Evolutionary conservation across 2,329 filamentous ascomycete species (phyloP), one percentile per base, ranked within the genome.

Genomic region (Phaeomoniella chlamydospora): DNA sequence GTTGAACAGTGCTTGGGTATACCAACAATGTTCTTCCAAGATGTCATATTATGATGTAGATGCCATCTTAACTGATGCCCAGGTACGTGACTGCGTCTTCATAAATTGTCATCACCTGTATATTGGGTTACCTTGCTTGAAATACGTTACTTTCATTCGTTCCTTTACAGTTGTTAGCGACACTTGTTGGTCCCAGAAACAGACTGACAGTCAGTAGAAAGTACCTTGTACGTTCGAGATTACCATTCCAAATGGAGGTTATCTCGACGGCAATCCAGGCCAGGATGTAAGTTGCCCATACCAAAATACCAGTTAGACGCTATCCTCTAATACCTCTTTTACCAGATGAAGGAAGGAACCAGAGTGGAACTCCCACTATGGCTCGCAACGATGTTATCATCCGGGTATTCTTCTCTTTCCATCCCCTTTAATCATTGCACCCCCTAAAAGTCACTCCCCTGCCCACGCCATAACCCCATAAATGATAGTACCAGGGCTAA

Each of bases 201-300:
- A n/a, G n/a, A n/a, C n/a, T n/a, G n/a, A n/a, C n/a, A 13, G 29
- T 32, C 34, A 12, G 14, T 12, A 94, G 77, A 96, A 94, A 81
- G 74, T 94, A 18, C 88, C 90, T 29, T 94, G 87, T 64, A 92
- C 82, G 35, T 94, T 96, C 61, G 82, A 94, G 52, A 73, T 94
- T 51, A 81, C 88, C 40, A 78, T 94, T 18, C 80, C 86, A 14
- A 77, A 82, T 38, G 73, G 96, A 32, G 87, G 87, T 46, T 85
- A 93, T 55, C 70, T 98, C 40, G 86, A 93, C 59, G 86, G 86
- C 50, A 88, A 84, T 51, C 71, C 81, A 15, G 71, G 68, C 32
- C 68, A 68, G 45, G 68, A 72, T 49, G 69, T 70, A 51, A 41
- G 55, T 42, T 17, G 29, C 12, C 41, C 35, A 11, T 32, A 14